Base-by-base conservation (phyloP, 108 stramenopile genomes). In the Mediolabrus comicus region DNA sequence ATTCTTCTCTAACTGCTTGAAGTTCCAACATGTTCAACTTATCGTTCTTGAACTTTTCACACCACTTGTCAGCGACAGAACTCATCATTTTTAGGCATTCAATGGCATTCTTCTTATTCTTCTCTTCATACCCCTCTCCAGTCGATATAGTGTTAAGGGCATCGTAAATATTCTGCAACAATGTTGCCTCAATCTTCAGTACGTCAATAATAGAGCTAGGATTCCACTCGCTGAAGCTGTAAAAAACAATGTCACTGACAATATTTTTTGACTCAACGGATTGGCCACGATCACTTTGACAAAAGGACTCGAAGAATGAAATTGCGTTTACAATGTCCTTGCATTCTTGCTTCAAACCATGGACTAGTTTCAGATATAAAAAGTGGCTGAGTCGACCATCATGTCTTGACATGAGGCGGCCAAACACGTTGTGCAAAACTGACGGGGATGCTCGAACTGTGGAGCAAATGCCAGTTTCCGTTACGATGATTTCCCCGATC, bases 201-300 rank as follows among this genome's bases (percentile, higher is more conserved):
- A 68, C 30, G 13, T 57, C 55, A 24, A 30, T 55, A 11, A 68
- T 24, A 16, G 6, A 26, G 25, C 38, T 57, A 16, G 67, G 67
- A 41, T 25, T 22, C 67, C 67, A 68, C 16, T 30, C 57, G 27
- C 11, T 41, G 19, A 68, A 39, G 17, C 67, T 68, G 35, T 31
- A 13, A 24, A 58, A 14, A 16, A 68, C 10, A 24, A 68, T 43
- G 3, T 30, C 17, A 30, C 38, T 46, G 3, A 34, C 67, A 26
- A 68, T 56, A 8, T 68, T 41, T 34, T 30, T 12, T 25, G 35
- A 10, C 2, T 32, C 32, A 17, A 1, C 13, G 0, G 59, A 36
- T 22, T 38, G 13, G 36, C 39, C 31, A 58, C 39, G 30, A 27
- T 22, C 46, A 49, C 22, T 22, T 4, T 49, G 19, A 14, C 46